A percentile compares a stretch with the other conserved stretches of the same genome.
Conservation (phyloP, 495 filamentous ascomycete species). For the Tuber melanosporum region DNA sequence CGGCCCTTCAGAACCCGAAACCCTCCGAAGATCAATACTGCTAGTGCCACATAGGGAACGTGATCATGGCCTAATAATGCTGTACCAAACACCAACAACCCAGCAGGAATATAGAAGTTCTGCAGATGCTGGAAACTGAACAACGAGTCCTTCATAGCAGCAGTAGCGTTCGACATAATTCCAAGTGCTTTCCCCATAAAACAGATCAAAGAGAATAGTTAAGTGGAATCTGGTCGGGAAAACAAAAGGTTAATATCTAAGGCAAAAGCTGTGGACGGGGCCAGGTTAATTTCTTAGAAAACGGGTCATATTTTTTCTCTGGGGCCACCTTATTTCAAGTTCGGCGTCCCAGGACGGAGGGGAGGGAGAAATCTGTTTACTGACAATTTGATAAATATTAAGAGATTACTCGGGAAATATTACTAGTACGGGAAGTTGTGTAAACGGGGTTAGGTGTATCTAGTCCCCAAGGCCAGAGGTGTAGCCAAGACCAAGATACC, state of each 20-base stretch:
- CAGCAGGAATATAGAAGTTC: slow-evolving; percentile 79
- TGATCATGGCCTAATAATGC: slow-evolving; percentile 72
- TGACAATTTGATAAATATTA: background rate
- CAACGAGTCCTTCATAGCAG: background rate
- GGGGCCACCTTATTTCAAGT: background rate
- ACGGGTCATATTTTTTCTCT: background rate
- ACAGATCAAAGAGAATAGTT: background rate
- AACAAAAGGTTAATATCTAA: background rate
- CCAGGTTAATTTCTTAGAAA: background rate
- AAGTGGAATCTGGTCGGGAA: background rate
- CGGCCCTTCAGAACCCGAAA: slow-evolving; percentile 59
- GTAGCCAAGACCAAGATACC: background rate
- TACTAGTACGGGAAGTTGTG: background rate
- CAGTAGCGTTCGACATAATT: background rate
- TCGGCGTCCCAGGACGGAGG: background rate
- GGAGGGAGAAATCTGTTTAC: background rate
- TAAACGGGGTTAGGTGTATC: background rate
- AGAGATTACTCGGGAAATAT: background rate
- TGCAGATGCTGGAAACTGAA: slow-evolving; percentile 46
- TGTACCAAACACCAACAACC: slow-evolving; percentile 66
- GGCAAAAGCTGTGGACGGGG: background rate
- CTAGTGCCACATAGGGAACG: slow-evolving; percentile 60
- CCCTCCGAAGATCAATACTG: slow-evolving; percentile 56
- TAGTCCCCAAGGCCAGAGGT: background rate
- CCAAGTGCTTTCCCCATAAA: background rate